Conservation (phyloP, 805 yeast genomes). For the Ogataea kodamae region DNA sequence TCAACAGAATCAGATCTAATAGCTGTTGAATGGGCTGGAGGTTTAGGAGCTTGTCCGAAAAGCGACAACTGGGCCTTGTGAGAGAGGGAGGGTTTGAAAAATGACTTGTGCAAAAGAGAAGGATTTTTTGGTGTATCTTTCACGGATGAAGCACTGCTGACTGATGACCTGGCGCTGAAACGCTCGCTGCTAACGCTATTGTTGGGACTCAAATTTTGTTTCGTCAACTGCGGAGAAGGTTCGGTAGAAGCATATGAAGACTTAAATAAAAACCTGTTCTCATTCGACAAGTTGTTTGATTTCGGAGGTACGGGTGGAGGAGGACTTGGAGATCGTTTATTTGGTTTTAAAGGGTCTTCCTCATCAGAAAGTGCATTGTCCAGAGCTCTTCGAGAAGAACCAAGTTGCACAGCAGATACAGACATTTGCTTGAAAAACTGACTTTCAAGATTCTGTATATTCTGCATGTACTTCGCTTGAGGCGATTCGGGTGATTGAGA, state of each 20-base stretch:
- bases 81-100: slow-evolving; percentile 10
- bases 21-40: background rate
- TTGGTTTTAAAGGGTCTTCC: background rate
- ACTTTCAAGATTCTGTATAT: slow-evolving; percentile 16
- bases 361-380: background rate
- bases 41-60: slow-evolving; percentile 3
- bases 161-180: slow-evolving; percentile 3
- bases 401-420: slow-evolving; percentile 2
- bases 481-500: slow-evolving; percentile 6
- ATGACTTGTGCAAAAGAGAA: slow-evolving; percentile 3
- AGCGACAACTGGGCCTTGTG: slow-evolving; percentile 9
- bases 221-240: background rate
- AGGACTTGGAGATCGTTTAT: slow-evolving; percentile 7
- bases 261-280: slow-evolving; percentile 4
- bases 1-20: slow-evolving; percentile 9
- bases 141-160: slow-evolving; percentile 5
- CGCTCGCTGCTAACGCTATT: slow-evolving; percentile 4
- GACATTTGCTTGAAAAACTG: slow-evolving; percentile 10
- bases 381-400: background rate
- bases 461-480: slow-evolving; percentile 20
- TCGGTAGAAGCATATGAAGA: slow-evolving; percentile 7
- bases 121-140: slow-evolving; percentile 1
- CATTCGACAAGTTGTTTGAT: background rate
- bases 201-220: slow-evolving; percentile 1
- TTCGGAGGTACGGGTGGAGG: slow-evolving; percentile 11